A percentile compares a stretch with the other conserved stretches of the same genome.
These are phyloP conservation scores for Fraxinus albicans DNA, from an alignment of 305 asterid species.

Conservation along the genomic window DNA sequence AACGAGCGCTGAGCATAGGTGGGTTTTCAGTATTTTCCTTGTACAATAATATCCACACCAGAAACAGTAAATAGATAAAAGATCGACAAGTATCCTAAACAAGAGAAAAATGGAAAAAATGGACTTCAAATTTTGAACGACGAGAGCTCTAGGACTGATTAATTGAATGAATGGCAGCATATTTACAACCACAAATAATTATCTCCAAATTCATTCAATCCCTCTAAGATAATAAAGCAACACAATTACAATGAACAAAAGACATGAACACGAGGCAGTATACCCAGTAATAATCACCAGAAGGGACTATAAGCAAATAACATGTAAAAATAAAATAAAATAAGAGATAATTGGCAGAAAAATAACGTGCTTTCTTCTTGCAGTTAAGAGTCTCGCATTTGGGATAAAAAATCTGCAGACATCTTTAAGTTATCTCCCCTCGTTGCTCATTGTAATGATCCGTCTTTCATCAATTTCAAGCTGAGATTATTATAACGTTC, in stretches of 20 bases:
- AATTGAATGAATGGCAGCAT: neutral
- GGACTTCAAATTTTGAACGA: neutral
- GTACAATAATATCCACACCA: too few species aligned
- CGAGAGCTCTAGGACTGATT: neutral
- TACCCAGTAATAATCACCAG: neutral
- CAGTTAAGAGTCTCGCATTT: neutral
- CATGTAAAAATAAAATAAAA: neutral
- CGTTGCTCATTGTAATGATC: constrained; percentile 38
- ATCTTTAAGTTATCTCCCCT: constrained; percentile 1
- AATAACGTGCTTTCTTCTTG: neutral
- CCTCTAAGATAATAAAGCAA: neutral
- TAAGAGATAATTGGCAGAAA: neutral
- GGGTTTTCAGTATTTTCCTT: neutral
- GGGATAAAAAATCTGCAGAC: neutral
- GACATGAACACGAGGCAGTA: neutral
- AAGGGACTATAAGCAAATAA: neutral
- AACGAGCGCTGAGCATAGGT: neutral
- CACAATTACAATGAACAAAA: neutral
- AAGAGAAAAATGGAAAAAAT: neutral
- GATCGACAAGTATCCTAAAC: neutral
- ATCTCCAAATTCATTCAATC: neutral
- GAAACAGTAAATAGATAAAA: neutral
- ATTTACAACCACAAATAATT: constrained; percentile 4
- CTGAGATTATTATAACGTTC: constrained; percentile 64
- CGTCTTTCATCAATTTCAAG: constrained; percentile 52